Conservation (phyloP, 306 rosid genomes). For the Trifolium fragiferum region DNA sequence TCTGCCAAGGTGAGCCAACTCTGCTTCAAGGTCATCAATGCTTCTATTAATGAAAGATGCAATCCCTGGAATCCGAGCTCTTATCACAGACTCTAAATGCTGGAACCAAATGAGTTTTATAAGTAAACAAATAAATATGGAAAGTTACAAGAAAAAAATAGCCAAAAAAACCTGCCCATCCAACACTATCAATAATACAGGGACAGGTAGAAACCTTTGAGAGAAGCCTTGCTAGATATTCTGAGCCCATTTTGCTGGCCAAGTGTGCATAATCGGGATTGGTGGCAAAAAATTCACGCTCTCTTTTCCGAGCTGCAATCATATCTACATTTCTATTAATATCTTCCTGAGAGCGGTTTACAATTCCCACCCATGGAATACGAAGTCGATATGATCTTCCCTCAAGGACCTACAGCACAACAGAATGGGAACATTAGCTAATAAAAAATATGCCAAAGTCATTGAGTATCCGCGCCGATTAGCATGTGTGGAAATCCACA, state of each 20-base stretch:
- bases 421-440: slow-evolving; percentile 29
- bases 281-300: slow-evolving; percentile 83
- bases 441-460: background rate
- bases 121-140: background rate
- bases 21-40: slow-evolving; percentile 92
- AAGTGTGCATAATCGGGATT: slow-evolving; percentile 91
- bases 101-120: slow-evolving; percentile 51
- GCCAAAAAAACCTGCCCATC: slow-evolving; percentile 20
- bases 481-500: slow-evolving; percentile 10
- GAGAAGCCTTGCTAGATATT: slow-evolving; percentile 93
- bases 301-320: slow-evolving; percentile 81
- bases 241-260: slow-evolving; percentile 89
- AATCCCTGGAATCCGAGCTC: slow-evolving; percentile 84
- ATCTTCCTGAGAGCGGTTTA: slow-evolving; percentile 97
- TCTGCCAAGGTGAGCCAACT: slow-evolving; percentile 79
- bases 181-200: slow-evolving; percentile 23
- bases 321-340: slow-evolving; percentile 82
- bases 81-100: slow-evolving; percentile 88
- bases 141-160: slow-evolving; percentile 28
- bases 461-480: background rate
- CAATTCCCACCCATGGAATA: slow-evolving; percentile 98
- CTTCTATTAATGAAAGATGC: slow-evolving; percentile 75
- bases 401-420: slow-evolving; percentile 75
- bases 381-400: slow-evolving; percentile 88
- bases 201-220: slow-evolving; percentile 67